Evolutionary conservation across 768 basidiomycete species (phyloP).

Genomic region (Suillus lakei): DNA sequence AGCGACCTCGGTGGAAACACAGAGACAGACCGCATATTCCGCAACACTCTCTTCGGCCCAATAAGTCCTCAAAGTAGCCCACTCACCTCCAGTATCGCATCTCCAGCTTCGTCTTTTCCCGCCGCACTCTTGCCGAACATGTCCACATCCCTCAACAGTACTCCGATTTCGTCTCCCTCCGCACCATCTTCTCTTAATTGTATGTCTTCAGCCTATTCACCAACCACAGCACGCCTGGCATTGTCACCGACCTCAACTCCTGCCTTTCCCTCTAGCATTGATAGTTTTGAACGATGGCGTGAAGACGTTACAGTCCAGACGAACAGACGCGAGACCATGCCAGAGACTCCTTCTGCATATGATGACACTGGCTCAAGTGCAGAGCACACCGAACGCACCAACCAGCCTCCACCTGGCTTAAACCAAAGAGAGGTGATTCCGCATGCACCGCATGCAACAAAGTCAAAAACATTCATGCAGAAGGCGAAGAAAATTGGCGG

Average conservation of each 20-base stretch:
- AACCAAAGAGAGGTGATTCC: background rate
- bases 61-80: conserved; percentile 25
- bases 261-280: conserved; percentile 35
- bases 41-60: conserved; percentile 22
- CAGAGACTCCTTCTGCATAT: conserved; percentile 4
- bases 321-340: background rate
- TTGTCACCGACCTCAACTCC: conserved; percentile 35
- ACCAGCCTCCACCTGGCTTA: background rate
- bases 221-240: conserved; percentile 19
- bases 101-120: conserved; percentile 25
- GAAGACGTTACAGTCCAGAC: conserved; percentile 19
- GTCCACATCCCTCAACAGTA: conserved; percentile 19
- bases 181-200: conserved; percentile 16
- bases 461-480: conserved; percentile 25
- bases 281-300: conserved; percentile 34
- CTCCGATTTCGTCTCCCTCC: conserved; percentile 22
- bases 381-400: background rate
- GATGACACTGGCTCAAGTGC: background rate
- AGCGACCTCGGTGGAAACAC: conserved; percentile 36
- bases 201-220: conserved; percentile 1
- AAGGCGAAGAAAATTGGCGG: conserved; percentile 33
- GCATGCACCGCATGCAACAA: conserved; percentile 1
- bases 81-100: conserved; percentile 24
- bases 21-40: conserved; percentile 37
- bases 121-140: conserved; percentile 18